phyloP scores from a whole-genome alignment of 2,329 filamentous ascomycete species.

The Macrophomina pseudophaseolina region DNA sequence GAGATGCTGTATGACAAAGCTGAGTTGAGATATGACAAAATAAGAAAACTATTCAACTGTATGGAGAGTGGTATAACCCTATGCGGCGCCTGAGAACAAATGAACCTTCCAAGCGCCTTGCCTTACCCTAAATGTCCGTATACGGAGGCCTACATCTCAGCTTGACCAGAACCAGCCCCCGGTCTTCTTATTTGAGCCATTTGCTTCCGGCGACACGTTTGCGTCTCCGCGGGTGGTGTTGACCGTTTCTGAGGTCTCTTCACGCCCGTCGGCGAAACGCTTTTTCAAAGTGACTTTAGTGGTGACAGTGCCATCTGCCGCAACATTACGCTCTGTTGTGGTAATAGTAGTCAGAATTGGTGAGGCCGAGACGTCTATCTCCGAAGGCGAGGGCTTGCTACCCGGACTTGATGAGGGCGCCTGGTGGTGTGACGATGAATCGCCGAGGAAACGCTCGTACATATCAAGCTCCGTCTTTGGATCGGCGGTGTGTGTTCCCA shows the following conservation, averaged over 20 bases:
- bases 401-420: background rate
- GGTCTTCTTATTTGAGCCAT: background rate
- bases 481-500: conserved; percentile 33
- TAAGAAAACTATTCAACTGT: background rate
- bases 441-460: conserved; percentile 56
- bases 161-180: conserved; percentile 24
- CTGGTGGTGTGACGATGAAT: conserved; percentile 28
- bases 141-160: background rate
- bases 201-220: background rate
- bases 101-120: background rate
- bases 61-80: conserved; percentile 15
- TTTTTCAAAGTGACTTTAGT: conserved; percentile 64
- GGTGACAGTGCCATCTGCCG: conserved; percentile 62
- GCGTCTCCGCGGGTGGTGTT: conserved; percentile 44
- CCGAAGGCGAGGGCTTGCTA: conserved; percentile 34
- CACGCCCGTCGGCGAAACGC: conserved; percentile 64
- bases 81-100: background rate
- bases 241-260: conserved; percentile 62
- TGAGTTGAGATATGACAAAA: background rate
- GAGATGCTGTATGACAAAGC: background rate
- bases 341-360: conserved; percentile 61
- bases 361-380: conserved; percentile 32
- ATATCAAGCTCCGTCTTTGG: conserved; percentile 57
- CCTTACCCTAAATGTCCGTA: background rate
- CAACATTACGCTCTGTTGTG: conserved; percentile 60